Base-by-base conservation (phyloP, 345 rosid genomes). In the Kandelia obovata region DNA sequence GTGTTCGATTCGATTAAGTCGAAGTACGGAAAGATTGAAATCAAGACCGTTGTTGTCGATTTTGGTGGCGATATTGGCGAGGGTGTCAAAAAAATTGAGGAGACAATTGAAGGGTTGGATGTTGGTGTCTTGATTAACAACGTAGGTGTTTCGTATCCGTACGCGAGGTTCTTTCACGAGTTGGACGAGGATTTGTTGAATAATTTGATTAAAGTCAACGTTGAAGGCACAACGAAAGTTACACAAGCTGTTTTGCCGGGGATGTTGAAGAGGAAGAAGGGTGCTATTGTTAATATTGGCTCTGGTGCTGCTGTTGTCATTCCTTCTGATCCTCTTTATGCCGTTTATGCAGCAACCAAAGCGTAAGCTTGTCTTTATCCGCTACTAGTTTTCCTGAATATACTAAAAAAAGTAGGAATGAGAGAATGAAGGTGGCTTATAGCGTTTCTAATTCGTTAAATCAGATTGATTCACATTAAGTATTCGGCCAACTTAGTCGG, bases 321-420 rank as follows among this genome's bases (percentile, higher is more conserved):
- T n/a, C 97, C 99, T 74, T 89, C 97, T 5, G 96, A 92, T 85
- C 98, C 98, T 78, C 96, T 92, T 70, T 92, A 66, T 74, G 74
- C 99, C 32, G 73, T 92, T 56, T 95, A 95, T 67, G 96, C 91
- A 30, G 96, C 99, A 27, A 87, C 99, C n/a, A 95, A 95, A 88
- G 90, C 91, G 99, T 95, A 83, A 81, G 87, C 58, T 61, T 62
- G 13, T 1, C 47, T 9, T 39, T 39, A 11, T 13, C 4, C 49
- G 2, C 4, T 0, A 43, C 47, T 13, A 43, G 13, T 3, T 43
- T 13, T 43, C 15, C 47, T 3, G 47, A 43, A 13, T 43, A 43
- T 17, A 2, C 4, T 43, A 1, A 43, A 11, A 37, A 43, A 43
- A 43, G 47, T 43, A 43, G 17, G 47, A 43, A 43, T 43, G 47